A percentile compares a stretch with the other conserved stretches of the same genome.
These are phyloP conservation scores for Pichia cephalocereana DNA, from an alignment of 805 yeast genomes.

Conservation along the genomic window DNA sequence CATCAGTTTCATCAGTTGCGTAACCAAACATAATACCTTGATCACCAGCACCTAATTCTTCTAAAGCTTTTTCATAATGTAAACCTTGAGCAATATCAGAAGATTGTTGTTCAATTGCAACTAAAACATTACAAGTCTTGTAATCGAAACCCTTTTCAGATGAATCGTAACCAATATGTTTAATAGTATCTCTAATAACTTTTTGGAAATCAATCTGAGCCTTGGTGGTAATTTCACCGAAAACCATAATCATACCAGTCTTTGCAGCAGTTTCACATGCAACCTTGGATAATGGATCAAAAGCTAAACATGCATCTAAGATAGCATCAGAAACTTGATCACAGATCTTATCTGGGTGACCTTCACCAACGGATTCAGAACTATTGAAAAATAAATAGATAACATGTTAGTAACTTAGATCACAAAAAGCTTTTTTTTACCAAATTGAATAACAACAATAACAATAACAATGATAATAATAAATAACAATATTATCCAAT, in stretches of 20 bases:
- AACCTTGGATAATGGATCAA: conserved; percentile 95
- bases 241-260: conserved; percentile 99
- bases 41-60: conserved; percentile 99
- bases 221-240: conserved; percentile 98
- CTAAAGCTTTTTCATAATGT: conserved; percentile 90
- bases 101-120: conserved; percentile 98
- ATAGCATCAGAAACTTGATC: conserved; percentile 99
- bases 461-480: no score
- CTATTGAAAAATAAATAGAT: conserved; percentile 36
- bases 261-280: conserved; percentile 99
- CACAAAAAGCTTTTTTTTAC: no score
- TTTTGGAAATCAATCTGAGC: conserved; percentile 95
- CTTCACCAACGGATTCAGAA: conserved; percentile 90
- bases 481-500: no score
- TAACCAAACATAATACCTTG: conserved; percentile 99
- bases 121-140: conserved; percentile 98
- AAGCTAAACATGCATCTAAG: conserved; percentile 92
- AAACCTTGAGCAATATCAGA: conserved; percentile 99
- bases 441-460: no score
- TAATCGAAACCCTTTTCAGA: conserved; percentile 96
- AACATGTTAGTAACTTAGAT: conserved; percentile 1
- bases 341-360: conserved; percentile 94
- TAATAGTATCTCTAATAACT: conserved; percentile 95
- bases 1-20: conserved; percentile 98
- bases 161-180: conserved; percentile 95